Percentiles rank a stretch among this genome's conserved stretches.
These are phyloP conservation scores for Paracamarosporium sp. DNA, from an alignment of 2,329 filamentous ascomycete genomes.

Conservation along the genomic window DNA sequence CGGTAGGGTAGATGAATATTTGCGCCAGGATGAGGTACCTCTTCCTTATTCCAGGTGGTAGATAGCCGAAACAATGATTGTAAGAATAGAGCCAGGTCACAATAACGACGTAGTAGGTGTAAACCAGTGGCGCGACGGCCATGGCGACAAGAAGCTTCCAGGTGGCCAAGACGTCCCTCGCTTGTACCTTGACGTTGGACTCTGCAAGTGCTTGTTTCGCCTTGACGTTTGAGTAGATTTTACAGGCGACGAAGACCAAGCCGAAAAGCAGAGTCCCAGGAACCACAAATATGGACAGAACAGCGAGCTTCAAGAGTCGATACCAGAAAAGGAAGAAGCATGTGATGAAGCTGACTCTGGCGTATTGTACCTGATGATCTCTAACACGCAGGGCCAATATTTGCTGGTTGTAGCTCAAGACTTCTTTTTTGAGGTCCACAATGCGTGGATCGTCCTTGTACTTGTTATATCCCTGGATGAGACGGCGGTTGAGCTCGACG, in stretches of 20 bases:
- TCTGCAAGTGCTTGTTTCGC: constrained; percentile 47
- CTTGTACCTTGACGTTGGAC: constrained; percentile 50
- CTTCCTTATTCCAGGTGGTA: constrained; percentile 82
- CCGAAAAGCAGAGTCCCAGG: constrained; percentile 88
- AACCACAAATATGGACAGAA: constrained; percentile 81
- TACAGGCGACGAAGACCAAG: constrained; percentile 45
- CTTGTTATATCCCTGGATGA: constrained; percentile 88
- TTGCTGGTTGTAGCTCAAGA: constrained; percentile 85
- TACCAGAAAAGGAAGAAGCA: constrained; percentile 81
- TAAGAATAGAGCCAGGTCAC: constrained; percentile 41
- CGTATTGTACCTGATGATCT: constrained; percentile 94
- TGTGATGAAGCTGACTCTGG: constrained; percentile 77
- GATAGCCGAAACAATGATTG: constrained; percentile 81
- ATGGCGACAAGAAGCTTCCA: constrained; percentile 51
- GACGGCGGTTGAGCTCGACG: constrained; percentile 89
- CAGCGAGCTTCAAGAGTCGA: constrained; percentile 75
- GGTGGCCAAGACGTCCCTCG: constrained; percentile 49
- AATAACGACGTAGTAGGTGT: constrained; percentile 39
- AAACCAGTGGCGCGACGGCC: constrained; percentile 43
- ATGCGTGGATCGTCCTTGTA: constrained; percentile 93
- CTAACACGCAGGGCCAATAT: constrained; percentile 85
- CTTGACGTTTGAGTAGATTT: constrained; percentile 47
- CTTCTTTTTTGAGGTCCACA: constrained; percentile 73
- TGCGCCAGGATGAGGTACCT: constrained; percentile 66
- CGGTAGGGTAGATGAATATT: constrained; percentile 80